Evolutionary conservation across 768 basidiomycete species (phyloP).

Genomic region (Psilocybe cubensis): DNA sequence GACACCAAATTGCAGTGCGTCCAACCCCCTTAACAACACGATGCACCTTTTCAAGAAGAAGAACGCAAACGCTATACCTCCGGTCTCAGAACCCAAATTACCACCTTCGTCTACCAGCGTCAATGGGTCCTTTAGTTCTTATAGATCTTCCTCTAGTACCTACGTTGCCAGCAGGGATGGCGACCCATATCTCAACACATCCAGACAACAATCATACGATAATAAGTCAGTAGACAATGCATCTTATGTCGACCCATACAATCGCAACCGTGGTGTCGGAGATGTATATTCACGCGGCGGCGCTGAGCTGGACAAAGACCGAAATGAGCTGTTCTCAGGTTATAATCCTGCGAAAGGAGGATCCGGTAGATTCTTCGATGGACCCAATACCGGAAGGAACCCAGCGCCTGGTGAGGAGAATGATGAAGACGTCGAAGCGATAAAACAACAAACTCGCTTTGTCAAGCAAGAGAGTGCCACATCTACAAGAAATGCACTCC

Average conservation of each 20-base stretch:
- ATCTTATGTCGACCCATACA: constrained; percentile 50
- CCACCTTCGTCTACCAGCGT: constrained; percentile 23
- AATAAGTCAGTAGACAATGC: constrained; percentile 13
- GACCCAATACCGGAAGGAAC: constrained; percentile 47
- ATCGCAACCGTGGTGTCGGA: constrained; percentile 55
- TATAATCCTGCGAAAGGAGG: constrained; percentile 66
- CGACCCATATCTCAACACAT: constrained; percentile 48
- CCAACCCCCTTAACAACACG: constrained; percentile 2
- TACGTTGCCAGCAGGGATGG: constrained; percentile 76
- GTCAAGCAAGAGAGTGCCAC: constrained; percentile 92
- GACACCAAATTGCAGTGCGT: not conserved
- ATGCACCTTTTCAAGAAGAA: constrained; percentile 79
- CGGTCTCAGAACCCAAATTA: constrained; percentile 46
- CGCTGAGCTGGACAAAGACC: constrained; percentile 64
- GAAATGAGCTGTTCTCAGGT: constrained; percentile 76
- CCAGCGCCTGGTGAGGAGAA: constrained; percentile 70
- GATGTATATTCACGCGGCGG: constrained; percentile 70
- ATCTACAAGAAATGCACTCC: constrained; percentile 89
- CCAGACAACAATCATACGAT: constrained; percentile 21
- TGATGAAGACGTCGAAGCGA: constrained; percentile 91
- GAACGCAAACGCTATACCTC: constrained; percentile 67
- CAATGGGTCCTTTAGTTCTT: constrained; percentile 13
- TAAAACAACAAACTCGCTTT: constrained; percentile 89
- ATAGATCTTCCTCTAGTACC: constrained; percentile 57
- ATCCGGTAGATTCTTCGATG: constrained; percentile 74